A percentile compares a stretch with the other conserved stretches of the same genome.
phyloP scores from a whole-genome alignment of 225 moss, liverwort and hornwort genomes.

The Thuidium tamariscinum region DNA sequence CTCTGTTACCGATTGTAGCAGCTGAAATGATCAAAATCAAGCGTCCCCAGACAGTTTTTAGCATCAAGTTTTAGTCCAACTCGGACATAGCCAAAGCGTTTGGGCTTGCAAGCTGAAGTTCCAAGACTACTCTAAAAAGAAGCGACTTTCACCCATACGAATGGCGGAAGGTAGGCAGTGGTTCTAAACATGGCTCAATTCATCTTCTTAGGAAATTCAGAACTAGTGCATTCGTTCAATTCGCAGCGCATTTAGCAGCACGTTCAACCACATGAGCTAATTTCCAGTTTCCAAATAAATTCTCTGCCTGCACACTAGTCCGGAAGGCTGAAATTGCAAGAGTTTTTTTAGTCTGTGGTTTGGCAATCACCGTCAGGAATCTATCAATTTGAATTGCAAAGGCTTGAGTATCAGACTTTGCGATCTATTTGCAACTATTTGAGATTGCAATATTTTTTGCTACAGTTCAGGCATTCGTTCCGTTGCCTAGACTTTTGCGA shows the following conservation, averaged over 20 bases:
- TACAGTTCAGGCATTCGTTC: background rate
- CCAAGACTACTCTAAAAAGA: background rate
- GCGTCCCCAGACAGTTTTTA: background rate
- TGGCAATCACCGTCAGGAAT: background rate
- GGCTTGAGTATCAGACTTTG: background rate
- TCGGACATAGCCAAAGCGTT: background rate
- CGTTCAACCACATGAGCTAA: no score
- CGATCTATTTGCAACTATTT: background rate
- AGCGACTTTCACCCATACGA: background rate
- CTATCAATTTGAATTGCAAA: background rate
- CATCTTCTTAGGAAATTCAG: background rate
- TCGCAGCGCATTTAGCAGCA: background rate
- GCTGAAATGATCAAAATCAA: background rate
- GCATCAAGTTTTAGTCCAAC: background rate
- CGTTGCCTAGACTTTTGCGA: background rate
- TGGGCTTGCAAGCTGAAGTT: background rate
- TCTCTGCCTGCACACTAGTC: background rate
- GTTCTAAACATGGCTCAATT: background rate
- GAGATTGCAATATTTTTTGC: background rate
- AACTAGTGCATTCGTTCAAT: background rate
- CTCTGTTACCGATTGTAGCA: background rate
- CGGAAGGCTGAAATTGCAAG: no score
- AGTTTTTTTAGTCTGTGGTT: no score
- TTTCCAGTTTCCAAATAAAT: background rate
- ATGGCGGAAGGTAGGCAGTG: background rate